Conservation (phyloP, 768 basidiomycete genomes). For the Tricholoma matsutake region DNA sequence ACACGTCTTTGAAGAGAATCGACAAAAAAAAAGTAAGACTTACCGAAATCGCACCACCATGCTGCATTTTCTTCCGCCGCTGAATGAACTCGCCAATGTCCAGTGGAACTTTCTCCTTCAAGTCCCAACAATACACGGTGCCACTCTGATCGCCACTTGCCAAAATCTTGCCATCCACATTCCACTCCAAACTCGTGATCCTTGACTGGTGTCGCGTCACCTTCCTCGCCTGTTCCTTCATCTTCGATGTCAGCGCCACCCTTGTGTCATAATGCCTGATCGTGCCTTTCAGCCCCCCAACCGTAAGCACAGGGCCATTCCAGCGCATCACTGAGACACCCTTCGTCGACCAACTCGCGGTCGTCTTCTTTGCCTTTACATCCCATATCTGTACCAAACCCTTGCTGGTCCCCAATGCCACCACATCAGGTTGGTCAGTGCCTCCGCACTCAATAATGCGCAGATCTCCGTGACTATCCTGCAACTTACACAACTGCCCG, state of each 20-base stretch:
- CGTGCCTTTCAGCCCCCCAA: constrained; percentile 64
- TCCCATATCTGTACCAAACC: constrained; percentile 78
- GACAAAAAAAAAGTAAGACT: constrained; percentile 14
- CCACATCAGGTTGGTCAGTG: constrained; percentile 31
- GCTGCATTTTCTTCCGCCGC: constrained; percentile 68
- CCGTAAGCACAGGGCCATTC: constrained; percentile 61
- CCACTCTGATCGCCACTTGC: constrained; percentile 80
- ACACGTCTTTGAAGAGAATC: neutral
- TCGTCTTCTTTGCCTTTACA: constrained; percentile 50
- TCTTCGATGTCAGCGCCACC: constrained; percentile 37
- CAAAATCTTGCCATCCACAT: constrained; percentile 58
- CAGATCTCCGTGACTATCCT: constrained; percentile 44
- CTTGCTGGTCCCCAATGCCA: constrained; percentile 60
- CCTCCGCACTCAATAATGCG: constrained; percentile 40
- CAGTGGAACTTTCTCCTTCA: constrained; percentile 46
- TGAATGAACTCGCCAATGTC: constrained; percentile 54
- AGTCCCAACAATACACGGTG: constrained; percentile 76
- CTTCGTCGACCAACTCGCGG: constrained; percentile 51
- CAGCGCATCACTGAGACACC: constrained; percentile 65
- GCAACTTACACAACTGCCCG: constrained; percentile 48
- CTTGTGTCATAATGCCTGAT: constrained; percentile 76
- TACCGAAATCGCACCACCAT: constrained; percentile 56
- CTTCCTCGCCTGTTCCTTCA: constrained; percentile 59
- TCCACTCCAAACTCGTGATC: constrained; percentile 67
- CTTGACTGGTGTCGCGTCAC: constrained; percentile 65